Conservation (phyloP, 2,329 filamentous ascomycete genomes). For the Clonostachys rhizophaga region DNA sequence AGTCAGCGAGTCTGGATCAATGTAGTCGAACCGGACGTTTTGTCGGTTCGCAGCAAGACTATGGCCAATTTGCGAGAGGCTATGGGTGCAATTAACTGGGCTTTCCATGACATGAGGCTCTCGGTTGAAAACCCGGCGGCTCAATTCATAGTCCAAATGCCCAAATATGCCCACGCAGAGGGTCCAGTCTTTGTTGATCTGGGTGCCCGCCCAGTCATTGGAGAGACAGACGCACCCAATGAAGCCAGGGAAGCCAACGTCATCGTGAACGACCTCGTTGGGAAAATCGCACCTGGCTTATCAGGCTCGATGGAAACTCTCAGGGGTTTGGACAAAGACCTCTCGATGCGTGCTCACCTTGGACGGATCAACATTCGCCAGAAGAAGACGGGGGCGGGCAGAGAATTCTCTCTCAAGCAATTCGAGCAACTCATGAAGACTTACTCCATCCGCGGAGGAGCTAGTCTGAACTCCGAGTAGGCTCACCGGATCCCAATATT, state of each 20-base stretch:
- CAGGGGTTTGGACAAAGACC: conserved; percentile 11
- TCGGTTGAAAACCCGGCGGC: conserved; percentile 12
- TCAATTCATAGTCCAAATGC: conserved; percentile 19
- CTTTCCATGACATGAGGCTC: conserved; percentile 22
- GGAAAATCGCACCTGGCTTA: background rate
- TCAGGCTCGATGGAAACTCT: conserved; percentile 9
- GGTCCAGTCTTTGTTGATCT: background rate
- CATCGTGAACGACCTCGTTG: background rate
- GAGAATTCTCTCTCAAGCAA: conserved; percentile 13
- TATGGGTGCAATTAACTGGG: conserved; percentile 18
- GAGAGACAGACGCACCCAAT: background rate
- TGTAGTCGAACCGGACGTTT: conserved; percentile 10
- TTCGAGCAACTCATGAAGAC: conserved; percentile 14
- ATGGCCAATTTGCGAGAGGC: conserved; percentile 16
- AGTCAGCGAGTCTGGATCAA: conserved; percentile 23
- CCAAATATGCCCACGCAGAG: conserved; percentile 5
- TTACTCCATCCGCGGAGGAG: conserved; percentile 21
- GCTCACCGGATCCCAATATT: background rate
- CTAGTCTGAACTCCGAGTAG: conserved; percentile 17
- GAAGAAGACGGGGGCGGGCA: conserved; percentile 14
- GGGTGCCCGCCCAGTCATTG: background rate
- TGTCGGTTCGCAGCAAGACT: conserved; percentile 15
- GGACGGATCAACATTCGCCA: conserved; percentile 17
- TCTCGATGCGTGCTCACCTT: conserved; percentile 24
- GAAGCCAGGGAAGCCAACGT: too few relatives aligned